Percentiles rank a stretch among this genome's conserved stretches.
These are phyloP conservation scores for Castanospermum australe DNA, from an alignment of 306 rosid species.

Conservation along the genomic window DNA sequence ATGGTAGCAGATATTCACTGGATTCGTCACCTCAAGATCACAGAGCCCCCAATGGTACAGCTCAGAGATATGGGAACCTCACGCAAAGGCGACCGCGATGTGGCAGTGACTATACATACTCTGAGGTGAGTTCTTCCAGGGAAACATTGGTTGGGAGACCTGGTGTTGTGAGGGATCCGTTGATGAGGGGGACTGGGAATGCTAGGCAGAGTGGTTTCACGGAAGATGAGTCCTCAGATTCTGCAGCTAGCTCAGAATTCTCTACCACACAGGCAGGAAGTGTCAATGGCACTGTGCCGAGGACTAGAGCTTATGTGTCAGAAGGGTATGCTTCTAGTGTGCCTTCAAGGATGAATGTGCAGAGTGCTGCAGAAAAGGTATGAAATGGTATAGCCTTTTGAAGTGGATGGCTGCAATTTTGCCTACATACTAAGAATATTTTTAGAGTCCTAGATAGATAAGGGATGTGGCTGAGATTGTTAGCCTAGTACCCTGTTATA, in stretches of 20 bases:
- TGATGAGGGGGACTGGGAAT: slow-evolving; percentile 38
- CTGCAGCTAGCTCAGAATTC: slow-evolving; percentile 87
- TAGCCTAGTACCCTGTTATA: not conserved
- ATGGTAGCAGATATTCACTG: slow-evolving; percentile 73
- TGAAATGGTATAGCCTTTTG: slow-evolving; percentile 18
- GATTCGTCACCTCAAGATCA: slow-evolving; percentile 80
- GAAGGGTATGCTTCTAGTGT: slow-evolving; percentile 79
- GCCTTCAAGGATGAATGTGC: slow-evolving; percentile 59
- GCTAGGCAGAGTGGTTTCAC: slow-evolving; percentile 58
- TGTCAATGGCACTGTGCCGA: slow-evolving; percentile 62
- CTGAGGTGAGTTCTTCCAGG: slow-evolving; percentile 92
- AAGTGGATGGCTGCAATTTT: not conserved
- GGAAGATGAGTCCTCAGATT: slow-evolving; percentile 87
- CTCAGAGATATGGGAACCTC: slow-evolving; percentile 44
- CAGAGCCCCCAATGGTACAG: slow-evolving; percentile 44
- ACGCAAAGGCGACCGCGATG: slow-evolving; percentile 37
- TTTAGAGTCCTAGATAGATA: not conserved
- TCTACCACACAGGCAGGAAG: slow-evolving; percentile 84
- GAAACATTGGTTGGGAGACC: slow-evolving; percentile 65
- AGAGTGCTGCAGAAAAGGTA: slow-evolving; percentile 63
- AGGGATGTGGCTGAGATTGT: not conserved
- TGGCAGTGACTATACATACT: slow-evolving; percentile 67
- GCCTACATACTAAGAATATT: not conserved
- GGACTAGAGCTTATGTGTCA: slow-evolving; percentile 56
- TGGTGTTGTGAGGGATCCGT: slow-evolving; percentile 37